Base-by-base conservation (phyloP, 441 rosid species). In the Theobroma grandiflorum region DNA sequence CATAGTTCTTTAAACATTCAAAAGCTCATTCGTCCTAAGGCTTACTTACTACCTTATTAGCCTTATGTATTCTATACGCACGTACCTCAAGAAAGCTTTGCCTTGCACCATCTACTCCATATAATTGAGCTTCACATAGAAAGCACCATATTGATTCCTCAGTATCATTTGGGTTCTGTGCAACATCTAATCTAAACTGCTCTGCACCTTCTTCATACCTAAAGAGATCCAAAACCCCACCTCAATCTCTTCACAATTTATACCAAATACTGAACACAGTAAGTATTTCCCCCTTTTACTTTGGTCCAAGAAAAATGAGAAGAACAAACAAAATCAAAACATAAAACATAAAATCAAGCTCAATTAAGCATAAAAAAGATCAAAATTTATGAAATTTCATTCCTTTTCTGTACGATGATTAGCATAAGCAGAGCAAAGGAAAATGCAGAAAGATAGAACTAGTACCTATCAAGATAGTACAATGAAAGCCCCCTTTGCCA, bases 401-500 rank as follows among this genome's bases (percentile, higher is more conserved):
- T 52, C 7, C 57, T 52, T 52, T 52, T 52, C 15, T 15, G 15
- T 49, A 11, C 52, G n/a, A 52, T 16, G 59, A 71, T 71, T 35
- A 33, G 8, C 4, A 9, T 42, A 57, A 76, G 14, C 59, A 69
- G 26, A 52, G 26, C 4, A 62, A 64, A 53, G 10, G 42, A 2
- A 37, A 37, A 69, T 38, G 14, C 22, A 74, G n/a, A 59, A 63
- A 45, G 5, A 75, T n/a, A 45, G 59, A 70, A 80, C 11, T 57
- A 57, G 79, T 88, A 94, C 98, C 95, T 93, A 83, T 93, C 91
- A 2, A 93, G 83, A 84, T 94, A 96, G 86, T 94, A 94, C 79
- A 96, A 95, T 16, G 98, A 94, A 4, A 96, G 84, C 63, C 99
- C 99, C 75, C 99, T 90, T 82, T 96, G 98, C 99, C 99, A 96